Conservation (phyloP, 2,329 filamentous ascomycete genomes). For the Zasmidium citrigriseum region DNA sequence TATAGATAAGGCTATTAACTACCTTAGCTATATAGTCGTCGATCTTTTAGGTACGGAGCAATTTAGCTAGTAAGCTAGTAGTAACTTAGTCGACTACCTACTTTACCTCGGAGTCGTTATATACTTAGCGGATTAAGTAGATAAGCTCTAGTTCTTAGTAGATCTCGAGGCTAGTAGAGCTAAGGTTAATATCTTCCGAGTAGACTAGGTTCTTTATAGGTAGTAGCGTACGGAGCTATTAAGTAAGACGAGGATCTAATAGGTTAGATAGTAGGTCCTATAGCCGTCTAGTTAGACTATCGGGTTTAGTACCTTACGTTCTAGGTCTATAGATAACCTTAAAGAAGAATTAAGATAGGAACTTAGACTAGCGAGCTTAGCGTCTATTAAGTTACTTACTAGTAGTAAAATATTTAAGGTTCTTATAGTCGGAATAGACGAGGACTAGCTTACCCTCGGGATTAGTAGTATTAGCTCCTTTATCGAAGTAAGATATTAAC, state of each 20-base stretch:
- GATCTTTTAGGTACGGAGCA: no score
- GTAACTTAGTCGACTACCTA: no score
- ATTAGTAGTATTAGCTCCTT: conserved; percentile 21
- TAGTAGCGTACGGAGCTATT: not conserved
- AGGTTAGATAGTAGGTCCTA: not conserved
- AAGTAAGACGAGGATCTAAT: not conserved
- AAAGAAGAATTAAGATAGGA: conserved; percentile 15
- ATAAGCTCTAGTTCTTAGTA: not conserved
- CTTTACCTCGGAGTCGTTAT: not conserved
- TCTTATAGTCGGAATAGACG: conserved; percentile 28
- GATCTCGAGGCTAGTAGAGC: not conserved
- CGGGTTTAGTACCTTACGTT: conserved; percentile 12
- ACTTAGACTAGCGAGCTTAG: conserved; percentile 29
- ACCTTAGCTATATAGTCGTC: not conserved
- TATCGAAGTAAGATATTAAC: not conserved
- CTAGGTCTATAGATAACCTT: no score
- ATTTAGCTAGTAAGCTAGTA: no score
- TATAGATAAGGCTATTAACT: not conserved
- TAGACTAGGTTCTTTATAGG: not conserved
- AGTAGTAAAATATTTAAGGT: conserved; percentile 32
- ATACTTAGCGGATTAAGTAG: not conserved
- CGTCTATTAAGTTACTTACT: conserved; percentile 31
- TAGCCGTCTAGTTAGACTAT: not conserved
- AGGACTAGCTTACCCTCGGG: not conserved
- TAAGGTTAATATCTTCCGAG: not conserved